Base-by-base conservation (phyloP, 1,139 yeast genomes). In the Taiozyma sp. region DNA sequence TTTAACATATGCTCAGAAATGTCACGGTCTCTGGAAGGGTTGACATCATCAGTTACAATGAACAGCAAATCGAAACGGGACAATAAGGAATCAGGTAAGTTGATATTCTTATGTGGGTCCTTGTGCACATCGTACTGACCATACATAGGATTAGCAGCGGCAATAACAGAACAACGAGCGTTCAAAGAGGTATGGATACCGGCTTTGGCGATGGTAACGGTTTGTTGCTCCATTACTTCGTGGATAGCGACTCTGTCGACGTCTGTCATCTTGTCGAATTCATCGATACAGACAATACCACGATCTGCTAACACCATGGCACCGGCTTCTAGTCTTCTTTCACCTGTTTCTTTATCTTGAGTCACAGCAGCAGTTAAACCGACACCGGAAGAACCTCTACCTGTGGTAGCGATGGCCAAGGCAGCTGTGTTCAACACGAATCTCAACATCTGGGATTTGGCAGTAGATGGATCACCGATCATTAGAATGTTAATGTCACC, bases 391-490 rank as follows among this genome's bases (percentile, higher is more conserved):
- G 98, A 91, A 54, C 99, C 99, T 68, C 97, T 83, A 74, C 99
- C 99, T 1, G 99, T 95, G 1, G 99, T 95, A 29, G 99, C 97
- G 62, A 93, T 91, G 2, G 99, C 99, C 61, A 93, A 75, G 2
- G 95, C 77, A 0, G 99, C 99, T 0, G 98, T 93, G 67, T 93
- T 93, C 55, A 93, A 75, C 21, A 95, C 98, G 66, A 93, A 93
- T 60, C 99, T 78, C 56, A 93, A 78, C 73, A 93, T 85, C 71
- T 93, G 99, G 4, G 98, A 91, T 68, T 93, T 93, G 39, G 99
- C 99, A 14, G 99, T 93, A 7, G 98, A 90, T 7, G 99, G 99
- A 68, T 93, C 99, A 71, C 99, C 99, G 42, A 93, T 98, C 96
- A 93, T 88, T 49, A 93, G 75, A 52, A 93, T 77, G 65, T 93